Base-by-base conservation (phyloP, 2,329 filamentous ascomycete genomes). In the Fusarium chaquense region DNA sequence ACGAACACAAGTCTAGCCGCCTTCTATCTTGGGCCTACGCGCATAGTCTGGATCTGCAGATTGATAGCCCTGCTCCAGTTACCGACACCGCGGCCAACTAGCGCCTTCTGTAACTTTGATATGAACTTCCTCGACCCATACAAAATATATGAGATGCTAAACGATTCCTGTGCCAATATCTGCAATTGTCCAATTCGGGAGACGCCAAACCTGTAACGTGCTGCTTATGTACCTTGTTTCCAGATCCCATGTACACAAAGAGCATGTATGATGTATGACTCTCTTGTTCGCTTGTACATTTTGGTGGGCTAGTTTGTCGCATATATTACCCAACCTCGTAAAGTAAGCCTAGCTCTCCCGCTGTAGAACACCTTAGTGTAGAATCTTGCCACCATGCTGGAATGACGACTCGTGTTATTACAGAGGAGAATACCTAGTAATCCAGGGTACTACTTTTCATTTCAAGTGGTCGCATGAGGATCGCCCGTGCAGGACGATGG, bases 61-160 rank as follows among this genome's bases (percentile, higher is more conserved):
- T 58, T 45, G 49, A 52, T 43, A 61, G 50, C 53, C 43, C 51
- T 62, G 46, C 24, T 36, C 62, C 47, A 70, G 56, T 67, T 75
- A 72, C 73, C 73, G 61, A 75, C 69, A 71, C 65, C 62, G 55
- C 63, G 71, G 71, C 67, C 64, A 66, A 63, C 58, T 62, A 59
- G 67, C 62, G 67, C 62, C 64, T 61, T 70, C 46, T 36, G 26
- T 58, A 54, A 30, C 28, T 40, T 44, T 57, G 30, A 57, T 52
- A 41, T 62, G 51, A 69, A 52, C 40, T 58, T 45, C 55, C n/a
- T 46, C 15, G 52, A 53, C 46, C 62, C 62, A 65, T 43, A 38
- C 55, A 24, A 35, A 35, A 62, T 58, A 44, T 54, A 40, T 12
- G 36, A 22, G 8, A 62, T 68, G 58, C 57, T 67, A 74, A 63